These are phyloP conservation scores for Diplodia scrobiculata DNA, from an alignment of 2,329 filamentous ascomycete species.

Conservation along the genomic window DNA sequence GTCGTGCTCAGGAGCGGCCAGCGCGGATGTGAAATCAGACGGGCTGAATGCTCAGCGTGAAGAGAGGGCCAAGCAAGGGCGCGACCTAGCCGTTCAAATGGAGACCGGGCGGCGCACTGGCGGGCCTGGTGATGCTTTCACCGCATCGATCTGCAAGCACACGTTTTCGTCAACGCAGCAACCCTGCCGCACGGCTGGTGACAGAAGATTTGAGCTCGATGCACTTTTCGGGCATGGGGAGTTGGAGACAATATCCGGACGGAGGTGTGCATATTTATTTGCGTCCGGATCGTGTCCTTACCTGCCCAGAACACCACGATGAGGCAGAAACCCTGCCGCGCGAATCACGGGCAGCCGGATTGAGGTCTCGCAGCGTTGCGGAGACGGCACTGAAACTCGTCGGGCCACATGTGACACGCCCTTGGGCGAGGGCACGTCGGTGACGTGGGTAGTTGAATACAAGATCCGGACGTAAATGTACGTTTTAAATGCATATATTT, in stretches of 20 bases:
- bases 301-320: too few species aligned
- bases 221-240: too few species aligned
- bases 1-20: conserved; percentile 26
- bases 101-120: conserved; percentile 4
- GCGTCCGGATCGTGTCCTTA: too few species aligned
- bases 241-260: too few species aligned
- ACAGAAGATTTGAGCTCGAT: too few species aligned
- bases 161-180: conserved; percentile 27
- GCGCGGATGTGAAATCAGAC: conserved; percentile 29
- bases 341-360: not conserved
- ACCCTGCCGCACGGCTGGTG: not conserved
- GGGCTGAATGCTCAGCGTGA: conserved; percentile 18
- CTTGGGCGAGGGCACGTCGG: not conserved
- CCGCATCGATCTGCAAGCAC: conserved; percentile 30
- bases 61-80: conserved; percentile 28
- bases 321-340: not conserved
- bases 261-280: too few species aligned
- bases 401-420: conserved; percentile 17
- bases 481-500: too few species aligned
- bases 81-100: conserved; percentile 21
- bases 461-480: too few species aligned
- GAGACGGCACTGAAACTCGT: conserved; percentile 23
- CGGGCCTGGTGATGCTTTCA: conserved; percentile 27
- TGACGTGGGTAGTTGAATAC: too few species aligned
- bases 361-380: conserved; percentile 14